Evolutionary conservation across 192 early-diverging fungal genomes (phyloP).

Genomic region (Backusella australiensis): DNA sequence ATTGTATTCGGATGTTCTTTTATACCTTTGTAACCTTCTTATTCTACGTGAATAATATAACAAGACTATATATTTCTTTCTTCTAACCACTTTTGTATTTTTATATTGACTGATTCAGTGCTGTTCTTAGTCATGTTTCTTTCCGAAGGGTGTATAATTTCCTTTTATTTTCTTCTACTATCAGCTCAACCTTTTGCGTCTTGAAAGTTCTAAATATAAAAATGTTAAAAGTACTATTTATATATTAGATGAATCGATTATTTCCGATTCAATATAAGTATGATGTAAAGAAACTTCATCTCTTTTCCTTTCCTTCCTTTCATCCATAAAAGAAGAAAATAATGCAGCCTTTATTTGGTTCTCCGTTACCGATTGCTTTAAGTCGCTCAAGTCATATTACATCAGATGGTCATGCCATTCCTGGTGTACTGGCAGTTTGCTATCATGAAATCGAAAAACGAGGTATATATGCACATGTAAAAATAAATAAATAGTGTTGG

Average conservation of each 20-base stretch:
- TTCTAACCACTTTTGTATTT: too few relatives aligned
- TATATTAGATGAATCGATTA: neutral
- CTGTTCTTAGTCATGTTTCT: too few relatives aligned
- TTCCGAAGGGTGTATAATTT: too few relatives aligned
- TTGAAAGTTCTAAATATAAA: neutral
- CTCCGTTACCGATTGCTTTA: neutral
- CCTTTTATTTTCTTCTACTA: too few relatives aligned
- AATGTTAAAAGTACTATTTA: neutral
- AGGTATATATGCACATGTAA: neutral
- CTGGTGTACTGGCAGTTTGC: neutral
- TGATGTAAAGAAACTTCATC: neutral
- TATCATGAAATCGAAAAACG: slow-evolving; percentile 1
- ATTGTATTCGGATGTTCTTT: too few relatives aligned
- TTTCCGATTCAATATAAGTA: neutral
- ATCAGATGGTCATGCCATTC: neutral
- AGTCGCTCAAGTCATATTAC: slow-evolving; percentile 6
- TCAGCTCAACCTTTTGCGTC: neutral
- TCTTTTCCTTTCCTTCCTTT: neutral
- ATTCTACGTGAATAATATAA: too few relatives aligned
- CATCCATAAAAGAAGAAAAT: neutral
- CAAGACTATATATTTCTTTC: too few relatives aligned
- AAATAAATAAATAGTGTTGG: neutral
- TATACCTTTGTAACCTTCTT: too few relatives aligned
- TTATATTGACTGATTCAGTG: too few relatives aligned
- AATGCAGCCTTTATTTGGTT: slow-evolving; percentile 9